Conservation (phyloP, 2,329 filamentous ascomycete genomes). For the Magnaporthales sp. region DNA sequence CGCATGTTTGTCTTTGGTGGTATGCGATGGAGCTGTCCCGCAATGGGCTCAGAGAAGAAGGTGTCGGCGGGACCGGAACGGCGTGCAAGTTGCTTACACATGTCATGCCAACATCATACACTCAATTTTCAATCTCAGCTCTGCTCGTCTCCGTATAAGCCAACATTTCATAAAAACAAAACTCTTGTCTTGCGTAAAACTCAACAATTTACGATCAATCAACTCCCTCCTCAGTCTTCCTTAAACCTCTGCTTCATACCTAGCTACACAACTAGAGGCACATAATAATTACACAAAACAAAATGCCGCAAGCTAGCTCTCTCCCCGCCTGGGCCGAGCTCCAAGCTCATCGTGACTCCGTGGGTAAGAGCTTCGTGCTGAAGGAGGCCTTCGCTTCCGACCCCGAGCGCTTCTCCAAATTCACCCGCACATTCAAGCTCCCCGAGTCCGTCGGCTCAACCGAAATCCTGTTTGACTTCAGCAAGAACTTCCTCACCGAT, state of each 20-base stretch:
- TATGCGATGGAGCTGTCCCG: background rate
- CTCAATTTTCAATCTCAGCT: background rate
- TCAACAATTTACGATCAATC: background rate
- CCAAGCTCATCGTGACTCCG: slow-evolving; percentile 77
- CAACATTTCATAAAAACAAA: background rate
- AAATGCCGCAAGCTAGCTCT: slow-evolving; percentile 76
- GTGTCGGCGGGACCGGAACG: background rate
- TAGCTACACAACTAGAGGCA: background rate
- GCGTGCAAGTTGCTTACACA: background rate
- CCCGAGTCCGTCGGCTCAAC: slow-evolving; percentile 59
- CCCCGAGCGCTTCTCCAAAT: slow-evolving; percentile 80
- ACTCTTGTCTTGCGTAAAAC: background rate
- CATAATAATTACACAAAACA: slow-evolving; percentile 11
- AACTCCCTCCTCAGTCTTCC: background rate
- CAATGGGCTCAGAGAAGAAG: background rate
- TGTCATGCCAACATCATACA: background rate
- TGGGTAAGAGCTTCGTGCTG: slow-evolving; percentile 83
- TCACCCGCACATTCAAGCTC: slow-evolving; percentile 79
- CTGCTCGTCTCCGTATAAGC: background rate
- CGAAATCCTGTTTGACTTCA: slow-evolving; percentile 96
- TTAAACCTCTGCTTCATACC: background rate
- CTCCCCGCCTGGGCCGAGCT: slow-evolving; percentile 84
- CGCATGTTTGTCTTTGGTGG: background rate
- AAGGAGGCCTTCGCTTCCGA: slow-evolving; percentile 91
- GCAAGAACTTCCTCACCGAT: slow-evolving; percentile 95